Conservation (phyloP, 257 asterid species). For the Anisodus acutangulus region DNA sequence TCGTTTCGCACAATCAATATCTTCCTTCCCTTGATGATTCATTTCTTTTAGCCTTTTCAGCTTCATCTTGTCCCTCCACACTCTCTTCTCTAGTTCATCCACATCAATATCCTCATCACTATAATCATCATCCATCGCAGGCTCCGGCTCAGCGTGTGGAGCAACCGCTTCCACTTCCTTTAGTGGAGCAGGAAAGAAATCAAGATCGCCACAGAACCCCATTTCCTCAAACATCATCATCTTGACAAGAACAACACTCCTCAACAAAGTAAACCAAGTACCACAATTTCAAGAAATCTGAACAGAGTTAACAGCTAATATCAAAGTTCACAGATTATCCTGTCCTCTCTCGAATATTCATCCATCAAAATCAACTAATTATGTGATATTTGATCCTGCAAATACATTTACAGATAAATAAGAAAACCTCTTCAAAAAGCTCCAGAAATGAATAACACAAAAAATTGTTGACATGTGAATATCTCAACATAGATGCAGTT, state of each 20-base stretch:
- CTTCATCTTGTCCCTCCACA: slow-evolving; percentile 38
- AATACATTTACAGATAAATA: neutral
- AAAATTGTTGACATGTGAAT: slow-evolving; percentile 17
- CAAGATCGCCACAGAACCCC: slow-evolving; percentile 37
- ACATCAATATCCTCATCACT: slow-evolving; percentile 39
- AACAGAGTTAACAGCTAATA: neutral
- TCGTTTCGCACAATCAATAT: slow-evolving; percentile 25
- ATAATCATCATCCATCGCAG: slow-evolving; percentile 33
- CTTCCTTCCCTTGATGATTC: slow-evolving; percentile 30
- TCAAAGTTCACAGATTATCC: neutral
- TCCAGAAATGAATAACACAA: neutral
- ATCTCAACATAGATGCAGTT: slow-evolving; percentile 25
- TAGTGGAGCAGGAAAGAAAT: slow-evolving; percentile 27
- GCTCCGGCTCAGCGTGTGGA: neutral
- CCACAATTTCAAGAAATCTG: neutral
- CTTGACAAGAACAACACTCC: neutral
- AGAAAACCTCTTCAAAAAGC: neutral
- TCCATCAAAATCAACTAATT: neutral
- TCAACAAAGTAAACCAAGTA: neutral
- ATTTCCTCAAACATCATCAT: slow-evolving; percentile 40
- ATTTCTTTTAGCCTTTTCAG: slow-evolving; percentile 35
- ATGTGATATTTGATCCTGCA: neutral
- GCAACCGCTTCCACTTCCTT: slow-evolving; percentile 27
- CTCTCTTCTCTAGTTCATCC: slow-evolving; percentile 38
- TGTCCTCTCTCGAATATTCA: neutral